Conservation (phyloP, 1,284 basidiomycete genomes). For the Singerocomus inundabilis region DNA sequence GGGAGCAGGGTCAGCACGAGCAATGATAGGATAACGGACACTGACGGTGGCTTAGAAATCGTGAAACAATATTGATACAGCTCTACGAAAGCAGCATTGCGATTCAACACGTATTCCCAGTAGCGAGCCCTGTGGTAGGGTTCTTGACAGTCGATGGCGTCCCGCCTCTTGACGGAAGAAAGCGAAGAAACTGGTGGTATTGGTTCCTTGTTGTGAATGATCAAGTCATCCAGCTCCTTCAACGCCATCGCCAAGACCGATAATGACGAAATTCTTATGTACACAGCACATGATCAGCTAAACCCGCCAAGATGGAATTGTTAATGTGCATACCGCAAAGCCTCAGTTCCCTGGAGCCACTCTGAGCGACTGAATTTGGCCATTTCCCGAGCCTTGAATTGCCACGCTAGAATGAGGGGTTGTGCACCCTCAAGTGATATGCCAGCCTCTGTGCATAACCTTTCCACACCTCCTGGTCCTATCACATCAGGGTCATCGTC, state of each 20-base stretch:
- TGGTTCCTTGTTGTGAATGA: slow-evolving; percentile 50
- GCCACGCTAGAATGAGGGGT: slow-evolving; percentile 73
- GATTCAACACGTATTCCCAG: slow-evolving; percentile 47
- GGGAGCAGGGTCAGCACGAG: slow-evolving; percentile 6
- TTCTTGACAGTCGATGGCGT: slow-evolving; percentile 28
- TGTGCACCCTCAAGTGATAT: slow-evolving; percentile 68
- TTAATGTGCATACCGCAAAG: slow-evolving; percentile 49
- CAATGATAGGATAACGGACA: slow-evolving; percentile 17
- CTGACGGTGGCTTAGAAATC: slow-evolving; percentile 67
- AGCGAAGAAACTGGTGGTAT: slow-evolving; percentile 19
- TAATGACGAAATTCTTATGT: slow-evolving; percentile 56
- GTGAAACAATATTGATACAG: slow-evolving; percentile 68
- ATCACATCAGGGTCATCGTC: slow-evolving; percentile 55
- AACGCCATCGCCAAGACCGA: slow-evolving; percentile 48
- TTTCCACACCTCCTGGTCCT: slow-evolving; percentile 66
- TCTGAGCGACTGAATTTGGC: slow-evolving; percentile 62
- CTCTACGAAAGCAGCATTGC: slow-evolving; percentile 53
- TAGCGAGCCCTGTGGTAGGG: slow-evolving; percentile 59
- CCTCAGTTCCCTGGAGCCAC: slow-evolving; percentile 60
- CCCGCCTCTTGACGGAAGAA: slow-evolving; percentile 37
- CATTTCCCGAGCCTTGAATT: slow-evolving; percentile 65
- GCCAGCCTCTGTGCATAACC: slow-evolving; percentile 59
- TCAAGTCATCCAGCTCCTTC: slow-evolving; percentile 58
- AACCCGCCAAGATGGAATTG: not conserved
- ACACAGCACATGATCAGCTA: slow-evolving; percentile 13